Evolutionary conservation across 371 early-diverging fungal species (phyloP).

Genomic region (Ordospora pajunii): DNA sequence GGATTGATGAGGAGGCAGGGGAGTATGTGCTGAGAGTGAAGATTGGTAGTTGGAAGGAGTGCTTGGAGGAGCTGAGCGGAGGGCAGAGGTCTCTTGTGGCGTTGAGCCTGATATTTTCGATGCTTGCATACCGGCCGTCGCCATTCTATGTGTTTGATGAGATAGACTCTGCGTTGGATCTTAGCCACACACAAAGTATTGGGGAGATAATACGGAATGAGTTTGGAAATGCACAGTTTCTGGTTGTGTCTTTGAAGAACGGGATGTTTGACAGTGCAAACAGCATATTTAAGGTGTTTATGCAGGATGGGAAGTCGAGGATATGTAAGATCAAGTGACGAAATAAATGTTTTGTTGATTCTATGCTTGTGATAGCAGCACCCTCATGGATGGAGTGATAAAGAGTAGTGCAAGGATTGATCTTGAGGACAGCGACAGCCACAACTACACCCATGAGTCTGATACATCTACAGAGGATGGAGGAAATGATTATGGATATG

Average conservation of each 20-base stretch:
- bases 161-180: slow-evolving; percentile 95
- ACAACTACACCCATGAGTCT: slow-evolving; percentile 4
- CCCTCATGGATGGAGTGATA: slow-evolving; percentile 4
- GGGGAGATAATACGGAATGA: slow-evolving; percentile 84
- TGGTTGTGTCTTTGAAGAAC: slow-evolving; percentile 96
- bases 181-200: slow-evolving; percentile 94
- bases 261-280: slow-evolving; percentile 99
- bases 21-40: slow-evolving; percentile 86
- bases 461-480: neutral
- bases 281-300: slow-evolving; percentile 81
- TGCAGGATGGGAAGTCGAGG: slow-evolving; percentile 84
- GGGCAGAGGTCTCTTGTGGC: slow-evolving; percentile 94
- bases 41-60: slow-evolving; percentile 91
- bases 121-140: slow-evolving; percentile 93
- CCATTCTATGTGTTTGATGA: slow-evolving; percentile 99
- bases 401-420: slow-evolving; percentile 2
- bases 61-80: slow-evolving; percentile 88
- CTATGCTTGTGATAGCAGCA: neutral
- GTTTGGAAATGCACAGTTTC: slow-evolving; percentile 92
- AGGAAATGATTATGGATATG: neutral
- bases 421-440: slow-evolving; percentile 2
- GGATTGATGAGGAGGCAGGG: slow-evolving; percentile 15
- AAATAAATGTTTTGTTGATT: neutral
- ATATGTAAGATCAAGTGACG: slow-evolving; percentile 66
- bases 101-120: slow-evolving; percentile 82